Evolutionary conservation across 164 flowering plant species (phyloP), one percentile per base, ranked within the genome.

Genomic region (Aristolochia fimbriata): DNA sequence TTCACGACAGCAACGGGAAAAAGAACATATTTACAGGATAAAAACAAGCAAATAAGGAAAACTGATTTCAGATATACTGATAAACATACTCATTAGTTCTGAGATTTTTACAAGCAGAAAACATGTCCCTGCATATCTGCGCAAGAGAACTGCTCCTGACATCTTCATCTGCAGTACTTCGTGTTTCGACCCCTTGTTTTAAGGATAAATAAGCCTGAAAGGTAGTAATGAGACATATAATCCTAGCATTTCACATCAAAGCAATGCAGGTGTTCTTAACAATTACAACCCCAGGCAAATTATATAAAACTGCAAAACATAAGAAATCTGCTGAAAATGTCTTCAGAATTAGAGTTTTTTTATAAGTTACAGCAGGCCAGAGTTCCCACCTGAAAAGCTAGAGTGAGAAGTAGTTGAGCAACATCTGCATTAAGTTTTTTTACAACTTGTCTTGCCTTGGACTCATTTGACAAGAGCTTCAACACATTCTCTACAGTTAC

Each of bases 321-420:
- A 0, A 6, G 12, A 37, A 37, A 37, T 37, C 43, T 37, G 8
- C 1, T 37, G 43, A 37, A 37, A 37, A 37, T 10, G 9, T 37
- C 43, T 37, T 37, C 43, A 37, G 9, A 37, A 7, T 0, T 37
- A 37, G 1, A 37, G 43, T 7, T 37, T 37, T 31, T 37, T 10
- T 3, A 37, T 10, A 37, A 10, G 9, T 37, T 37, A 60, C 0
- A 48, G 11, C 48, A 25, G 51, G 57, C 60, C 33, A 30, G 59
- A 65, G 17, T 47, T 58, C 59, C 74, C 66, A 91, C 96, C 88
- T 83, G 83, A 76, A 91, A 85, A 64, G 82, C 91, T 76, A 85
- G 88, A 53, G 87, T 86, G 22, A 88, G 51, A 43, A 91, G 89
- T 60, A 83, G 49, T 63, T 85, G 95, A 59, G 75, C 65, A 15